A percentile compares a stretch with the other conserved stretches of the same genome.
Conservation (phyloP, 495 filamentous ascomycete genomes). For the Neurospora sp. region DNA sequence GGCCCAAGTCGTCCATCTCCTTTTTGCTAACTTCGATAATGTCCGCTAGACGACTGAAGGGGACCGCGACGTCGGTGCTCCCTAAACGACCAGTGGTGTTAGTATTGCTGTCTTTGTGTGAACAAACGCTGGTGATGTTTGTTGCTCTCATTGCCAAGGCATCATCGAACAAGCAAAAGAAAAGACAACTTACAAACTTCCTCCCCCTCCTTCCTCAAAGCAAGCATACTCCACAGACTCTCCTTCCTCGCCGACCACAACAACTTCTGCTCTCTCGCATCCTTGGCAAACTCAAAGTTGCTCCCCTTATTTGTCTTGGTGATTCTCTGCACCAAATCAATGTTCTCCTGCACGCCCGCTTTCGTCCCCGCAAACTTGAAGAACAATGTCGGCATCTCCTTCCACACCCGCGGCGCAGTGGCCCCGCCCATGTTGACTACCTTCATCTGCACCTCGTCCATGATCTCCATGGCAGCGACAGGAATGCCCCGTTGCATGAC, state of each 20-base stretch:
- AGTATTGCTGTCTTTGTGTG: background rate
- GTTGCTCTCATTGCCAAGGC: background rate
- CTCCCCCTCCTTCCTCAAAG: constrained; percentile 50
- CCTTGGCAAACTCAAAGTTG: constrained; percentile 65
- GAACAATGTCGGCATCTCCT: constrained; percentile 69
- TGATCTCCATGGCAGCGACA: constrained; percentile 70
- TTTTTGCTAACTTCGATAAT: constrained; percentile 87
- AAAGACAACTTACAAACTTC: constrained; percentile 42
- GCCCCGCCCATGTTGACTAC: constrained; percentile 64
- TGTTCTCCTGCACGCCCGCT: constrained; percentile 57
- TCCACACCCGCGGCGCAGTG: constrained; percentile 57
- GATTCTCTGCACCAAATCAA: constrained; percentile 53
- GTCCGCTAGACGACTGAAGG: constrained; percentile 74
- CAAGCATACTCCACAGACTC: constrained; percentile 65
- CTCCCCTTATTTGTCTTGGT: constrained; percentile 50
- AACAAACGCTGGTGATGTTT: background rate
- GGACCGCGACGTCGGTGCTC: constrained; percentile 84
- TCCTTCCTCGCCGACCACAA: constrained; percentile 73
- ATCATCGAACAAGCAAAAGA: background rate
- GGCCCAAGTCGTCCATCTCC: constrained; percentile 71
- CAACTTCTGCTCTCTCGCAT: constrained; percentile 54
- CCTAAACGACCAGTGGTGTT: constrained; percentile 16
- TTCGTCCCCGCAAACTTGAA: constrained; percentile 78
- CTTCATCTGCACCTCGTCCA: constrained; percentile 76
- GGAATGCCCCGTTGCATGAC: constrained; percentile 65